A percentile compares a stretch with the other conserved stretches of the same genome.
Conservation (phyloP, 2,329 filamentous ascomycete genomes). For the Volutella citrinella region DNA sequence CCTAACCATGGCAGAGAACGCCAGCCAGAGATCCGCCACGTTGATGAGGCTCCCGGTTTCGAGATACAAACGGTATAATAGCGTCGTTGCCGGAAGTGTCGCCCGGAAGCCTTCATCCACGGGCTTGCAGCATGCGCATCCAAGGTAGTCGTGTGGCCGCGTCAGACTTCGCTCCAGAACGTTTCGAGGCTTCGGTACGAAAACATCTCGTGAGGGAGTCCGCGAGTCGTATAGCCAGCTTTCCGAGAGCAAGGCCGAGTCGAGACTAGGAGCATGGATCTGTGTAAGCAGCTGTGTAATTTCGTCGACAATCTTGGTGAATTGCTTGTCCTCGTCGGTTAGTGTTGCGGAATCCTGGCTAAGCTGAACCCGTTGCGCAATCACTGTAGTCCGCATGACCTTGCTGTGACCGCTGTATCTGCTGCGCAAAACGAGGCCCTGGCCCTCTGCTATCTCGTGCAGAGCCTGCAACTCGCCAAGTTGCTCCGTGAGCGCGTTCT, state of each 20-base stretch:
- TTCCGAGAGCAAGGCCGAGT: conserved; percentile 62
- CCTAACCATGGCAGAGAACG: conserved; percentile 65
- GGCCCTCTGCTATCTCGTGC: conserved; percentile 40
- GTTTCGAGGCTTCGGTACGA: conserved; percentile 68
- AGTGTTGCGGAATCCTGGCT: conserved; percentile 71
- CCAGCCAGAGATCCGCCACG: conserved; percentile 74
- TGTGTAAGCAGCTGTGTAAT: conserved; percentile 25
- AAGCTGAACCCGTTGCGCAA: conserved; percentile 78
- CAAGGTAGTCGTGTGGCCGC: conserved; percentile 73
- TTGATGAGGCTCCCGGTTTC: conserved; percentile 78
- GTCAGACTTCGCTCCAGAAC: conserved; percentile 70
- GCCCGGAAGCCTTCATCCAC: conserved; percentile 49
- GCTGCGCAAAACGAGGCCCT: conserved; percentile 60
- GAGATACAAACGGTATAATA: conserved; percentile 75
- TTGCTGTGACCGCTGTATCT: conserved; percentile 71
- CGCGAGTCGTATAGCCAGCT: conserved; percentile 72
- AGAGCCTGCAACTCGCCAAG: conserved; percentile 47
- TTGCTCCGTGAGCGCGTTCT: conserved; percentile 36
- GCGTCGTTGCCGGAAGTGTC: conserved; percentile 66
- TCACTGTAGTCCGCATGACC: conserved; percentile 71
- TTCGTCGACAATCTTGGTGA: conserved; percentile 63
- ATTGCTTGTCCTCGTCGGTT: conserved; percentile 67
- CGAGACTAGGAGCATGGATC: conserved; percentile 22
- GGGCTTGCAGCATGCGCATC: conserved; percentile 64
- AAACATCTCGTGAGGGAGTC: conserved; percentile 68